Percentiles rank a stretch among this genome's conserved stretches.
Conservation (phyloP, 2,329 filamentous ascomycete genomes). For the Phyllosticta ampelicida region DNA sequence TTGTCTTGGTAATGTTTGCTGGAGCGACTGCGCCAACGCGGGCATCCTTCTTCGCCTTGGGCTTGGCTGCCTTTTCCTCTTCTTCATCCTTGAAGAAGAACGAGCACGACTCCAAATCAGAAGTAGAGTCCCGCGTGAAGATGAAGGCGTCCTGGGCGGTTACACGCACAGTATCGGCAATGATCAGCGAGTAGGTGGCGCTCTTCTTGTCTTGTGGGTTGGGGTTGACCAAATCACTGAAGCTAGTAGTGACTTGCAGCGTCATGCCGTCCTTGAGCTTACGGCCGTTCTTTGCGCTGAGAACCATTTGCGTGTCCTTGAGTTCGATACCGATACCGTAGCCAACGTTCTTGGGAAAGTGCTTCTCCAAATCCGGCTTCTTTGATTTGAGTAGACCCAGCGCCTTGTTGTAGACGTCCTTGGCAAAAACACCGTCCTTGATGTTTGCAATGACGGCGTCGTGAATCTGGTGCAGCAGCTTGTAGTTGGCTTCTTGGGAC, state of each 20-base stretch:
- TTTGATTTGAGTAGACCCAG: conserved; percentile 69
- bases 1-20: conserved; percentile 90
- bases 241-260: conserved; percentile 76
- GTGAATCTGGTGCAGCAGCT: conserved; percentile 73
- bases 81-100: conserved; percentile 99
- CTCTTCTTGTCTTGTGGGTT: conserved; percentile 82
- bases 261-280: conserved; percentile 95
- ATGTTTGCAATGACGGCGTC: conserved; percentile 85
- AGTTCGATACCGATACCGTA: conserved; percentile 89
- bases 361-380: conserved; percentile 89
- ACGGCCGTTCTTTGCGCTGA: conserved; percentile 79
- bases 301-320: conserved; percentile 67
- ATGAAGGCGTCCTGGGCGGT: conserved; percentile 67
- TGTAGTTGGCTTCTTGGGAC: conserved; percentile 88
- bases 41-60: conserved; percentile 74
- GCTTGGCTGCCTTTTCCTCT: conserved; percentile 70
- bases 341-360: conserved; percentile 87
- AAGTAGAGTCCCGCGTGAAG: conserved; percentile 87
- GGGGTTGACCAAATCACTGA: conserved; percentile 80
- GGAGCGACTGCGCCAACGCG: conserved; percentile 79
- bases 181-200: conserved; percentile 76
- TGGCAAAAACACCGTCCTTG: conserved; percentile 72
- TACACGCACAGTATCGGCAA: conserved; percentile 89
- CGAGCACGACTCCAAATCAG: conserved; percentile 84
- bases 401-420: conserved; percentile 88